A percentile compares a stretch with the other conserved stretches of the same genome.
These are phyloP conservation scores for Neofusicoccum laricinum DNA, from an alignment of 2,329 filamentous ascomycete genomes.

Conservation along the genomic window DNA sequence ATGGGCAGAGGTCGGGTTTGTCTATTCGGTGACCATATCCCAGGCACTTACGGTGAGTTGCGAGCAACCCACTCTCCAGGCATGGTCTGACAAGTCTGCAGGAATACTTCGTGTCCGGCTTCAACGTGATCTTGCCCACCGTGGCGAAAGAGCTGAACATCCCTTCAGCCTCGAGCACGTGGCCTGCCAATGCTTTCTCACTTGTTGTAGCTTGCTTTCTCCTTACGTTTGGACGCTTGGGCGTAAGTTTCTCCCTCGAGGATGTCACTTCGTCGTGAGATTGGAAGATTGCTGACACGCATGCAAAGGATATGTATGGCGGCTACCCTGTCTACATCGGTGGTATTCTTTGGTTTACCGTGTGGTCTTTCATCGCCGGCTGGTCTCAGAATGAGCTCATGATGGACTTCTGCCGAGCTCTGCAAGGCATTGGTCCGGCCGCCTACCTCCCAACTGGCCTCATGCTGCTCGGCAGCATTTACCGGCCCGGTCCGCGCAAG, in stretches of 20 bases:
- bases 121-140: conserved; percentile 65
- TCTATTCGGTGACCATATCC: conserved; percentile 45
- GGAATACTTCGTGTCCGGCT: conserved; percentile 77
- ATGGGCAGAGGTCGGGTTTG: conserved; percentile 56
- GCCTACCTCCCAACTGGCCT: conserved; percentile 33
- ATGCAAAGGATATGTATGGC: conserved; percentile 55
- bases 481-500: conserved; percentile 35
- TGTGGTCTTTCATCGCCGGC: conserved; percentile 32
- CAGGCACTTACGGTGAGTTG: conserved; percentile 23
- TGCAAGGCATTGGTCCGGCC: conserved; percentile 36
- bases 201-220: conserved; percentile 49
- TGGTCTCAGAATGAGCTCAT: conserved; percentile 32
- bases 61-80: background rate
- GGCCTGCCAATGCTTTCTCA: conserved; percentile 53
- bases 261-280: conserved; percentile 47
- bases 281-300: background rate
- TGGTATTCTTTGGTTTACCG: conserved; percentile 49
- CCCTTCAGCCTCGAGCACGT: conserved; percentile 59
- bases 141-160: conserved; percentile 61
- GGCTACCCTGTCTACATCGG: conserved; percentile 59
- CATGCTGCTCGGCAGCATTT: conserved; percentile 31
- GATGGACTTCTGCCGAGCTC: conserved; percentile 33
- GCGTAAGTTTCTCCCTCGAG: background rate
- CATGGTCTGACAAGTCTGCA: background rate
- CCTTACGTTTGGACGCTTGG: conserved; percentile 42